Evolutionary conservation across 805 yeast species (phyloP), one percentile per base, ranked within the genome.

Genomic region (Ogataea sp.): DNA sequence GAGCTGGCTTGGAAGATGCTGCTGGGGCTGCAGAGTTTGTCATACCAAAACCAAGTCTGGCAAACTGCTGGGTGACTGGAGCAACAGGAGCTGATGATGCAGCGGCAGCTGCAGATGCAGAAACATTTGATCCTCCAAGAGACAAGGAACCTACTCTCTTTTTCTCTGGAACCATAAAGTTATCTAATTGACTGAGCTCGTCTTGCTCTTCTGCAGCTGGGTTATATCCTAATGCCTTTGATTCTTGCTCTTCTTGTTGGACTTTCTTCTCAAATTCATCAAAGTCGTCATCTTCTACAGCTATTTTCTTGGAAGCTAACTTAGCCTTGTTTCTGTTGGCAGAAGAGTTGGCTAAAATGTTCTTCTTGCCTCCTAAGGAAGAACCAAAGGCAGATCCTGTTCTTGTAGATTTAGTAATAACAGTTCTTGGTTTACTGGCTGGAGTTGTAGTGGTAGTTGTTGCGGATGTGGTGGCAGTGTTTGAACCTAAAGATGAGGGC

Each of bases 21-120:
- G 64, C 61, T n/a, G 64, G 61, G 32, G 83, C 79, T 42, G 70
- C 70, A 24, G 83, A 79, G 37, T 68, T 73, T 6, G 78, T 75
- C 94, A 87, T 89, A 50, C 97, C 97, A 53, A 88, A 88, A 1
- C 96, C 96, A 45, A 88, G 68, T 56, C 74, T 82, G 43, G 93
- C 93, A 57, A 85, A 80, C 45, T 78, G 69, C 46, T 82, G 88
- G 8, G 85, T 72, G 25, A 78, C 67, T 40, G 67, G 67, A 41
- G 70, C 70, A 14, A 50, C 38, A 6, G 50, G 28, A 10, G 50
- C 39, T n/a, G 47, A 42, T 4, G 46, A 33, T 13, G 40, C 24
- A 17, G 41, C 24, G 4, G 20, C 17, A 15, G 45, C 25, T 4
- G 65, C 34, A n/a, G 46, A 32, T 11, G 40, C 43, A 13, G 51